Conservation (phyloP, 768 basidiomycete species). For the Trametes cubensis region DNA sequence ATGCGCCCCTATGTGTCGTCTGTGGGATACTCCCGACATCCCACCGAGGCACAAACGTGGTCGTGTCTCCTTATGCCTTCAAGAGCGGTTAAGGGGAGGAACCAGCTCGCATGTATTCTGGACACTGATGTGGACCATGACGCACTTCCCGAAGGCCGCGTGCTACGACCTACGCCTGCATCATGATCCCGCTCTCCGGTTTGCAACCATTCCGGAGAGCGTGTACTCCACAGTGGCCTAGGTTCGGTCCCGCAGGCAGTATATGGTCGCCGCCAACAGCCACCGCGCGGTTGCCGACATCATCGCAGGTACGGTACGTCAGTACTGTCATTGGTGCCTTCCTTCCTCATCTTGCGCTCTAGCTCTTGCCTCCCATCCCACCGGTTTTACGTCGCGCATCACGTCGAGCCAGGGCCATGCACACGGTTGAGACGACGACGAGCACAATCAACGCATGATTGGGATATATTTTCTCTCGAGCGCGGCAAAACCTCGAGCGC, state of each 20-base stretch:
- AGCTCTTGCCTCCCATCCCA: not conserved
- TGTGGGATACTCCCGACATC: slow-evolving; percentile 1
- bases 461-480: slow-evolving; percentile 8
- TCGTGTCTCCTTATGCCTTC: not conserved
- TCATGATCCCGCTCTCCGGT: slow-evolving; percentile 1
- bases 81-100: not conserved
- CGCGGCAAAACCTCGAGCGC: slow-evolving; percentile 22
- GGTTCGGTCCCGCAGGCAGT: slow-evolving; percentile 9
- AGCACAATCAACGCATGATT: slow-evolving; percentile 1
- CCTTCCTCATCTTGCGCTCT: not conserved
- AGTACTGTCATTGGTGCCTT: not conserved
- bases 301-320: slow-evolving; percentile 3
- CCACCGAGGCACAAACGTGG: not conserved
- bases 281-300: not conserved
- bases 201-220: slow-evolving; percentile 4
- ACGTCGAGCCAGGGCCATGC: slow-evolving; percentile 1
- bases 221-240: slow-evolving; percentile 9
- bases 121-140: not conserved
- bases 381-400: not conserved
- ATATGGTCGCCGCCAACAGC: not conserved
- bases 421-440: slow-evolving; percentile 11
- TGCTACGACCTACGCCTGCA: slow-evolving; percentile 5
- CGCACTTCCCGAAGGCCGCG: slow-evolving; percentile 10
- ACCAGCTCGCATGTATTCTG: not conserved
- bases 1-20: not conserved